A percentile compares a stretch with the other conserved stretches of the same genome.
Evolutionary conservation across 2,329 filamentous ascomycete species (phyloP).

Genomic region (Dendrostoma leiphaemia): DNA sequence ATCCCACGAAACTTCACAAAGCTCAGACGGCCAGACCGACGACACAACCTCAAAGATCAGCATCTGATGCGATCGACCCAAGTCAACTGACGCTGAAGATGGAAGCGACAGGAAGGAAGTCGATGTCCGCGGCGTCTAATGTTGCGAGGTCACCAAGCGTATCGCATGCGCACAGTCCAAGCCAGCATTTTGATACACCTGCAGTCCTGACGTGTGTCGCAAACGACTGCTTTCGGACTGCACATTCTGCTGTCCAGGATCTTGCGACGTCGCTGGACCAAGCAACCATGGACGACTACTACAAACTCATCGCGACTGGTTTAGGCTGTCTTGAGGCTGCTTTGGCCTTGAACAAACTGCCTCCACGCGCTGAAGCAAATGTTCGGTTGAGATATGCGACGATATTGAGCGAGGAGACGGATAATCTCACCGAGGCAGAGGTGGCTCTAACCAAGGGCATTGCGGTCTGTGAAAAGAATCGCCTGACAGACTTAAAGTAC

Average conservation of each 20-base stretch:
- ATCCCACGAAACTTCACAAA: conserved; percentile 3
- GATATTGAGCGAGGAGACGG: conserved; percentile 71
- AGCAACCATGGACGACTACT: conserved; percentile 60
- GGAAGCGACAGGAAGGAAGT: conserved; percentile 17
- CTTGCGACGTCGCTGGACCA: conserved; percentile 50
- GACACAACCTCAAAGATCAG: not conserved
- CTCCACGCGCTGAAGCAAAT: conserved; percentile 66
- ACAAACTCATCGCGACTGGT: conserved; percentile 69
- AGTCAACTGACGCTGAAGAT: conserved; percentile 18
- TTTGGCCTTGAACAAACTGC: conserved; percentile 58
- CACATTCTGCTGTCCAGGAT: conserved; percentile 52
- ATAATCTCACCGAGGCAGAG: conserved; percentile 72
- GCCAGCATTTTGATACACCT: conserved; percentile 46
- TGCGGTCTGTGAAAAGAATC: conserved; percentile 64
- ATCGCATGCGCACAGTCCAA: conserved; percentile 25
- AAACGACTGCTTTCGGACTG: conserved; percentile 71
- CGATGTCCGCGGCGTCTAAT: conserved; percentile 26
- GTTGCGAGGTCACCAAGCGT: conserved; percentile 23
- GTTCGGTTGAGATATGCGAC: conserved; percentile 70
- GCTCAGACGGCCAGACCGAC: not conserved
- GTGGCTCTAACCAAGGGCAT: conserved; percentile 70
- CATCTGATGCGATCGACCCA: conserved; percentile 15
- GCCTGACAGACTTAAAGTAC: conserved; percentile 68
- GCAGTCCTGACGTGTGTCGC: conserved; percentile 68
- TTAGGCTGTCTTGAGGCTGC: conserved; percentile 71